phyloP scores from a whole-genome alignment of 1,284 basidiomycete species.

The Puccinia novopanici region DNA sequence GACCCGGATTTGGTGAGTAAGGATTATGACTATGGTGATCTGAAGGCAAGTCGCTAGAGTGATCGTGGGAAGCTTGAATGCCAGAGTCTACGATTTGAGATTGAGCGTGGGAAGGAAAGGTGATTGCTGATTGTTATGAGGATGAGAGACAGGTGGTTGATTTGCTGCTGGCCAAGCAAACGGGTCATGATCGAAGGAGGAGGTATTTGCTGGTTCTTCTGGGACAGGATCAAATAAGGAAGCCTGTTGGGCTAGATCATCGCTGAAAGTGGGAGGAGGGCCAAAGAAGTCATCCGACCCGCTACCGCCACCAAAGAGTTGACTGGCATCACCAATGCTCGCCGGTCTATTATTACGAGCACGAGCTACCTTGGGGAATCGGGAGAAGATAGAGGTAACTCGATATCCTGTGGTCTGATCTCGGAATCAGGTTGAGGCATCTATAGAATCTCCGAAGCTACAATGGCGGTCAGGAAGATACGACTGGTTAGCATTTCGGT shows the following conservation, averaged over 20 bases:
- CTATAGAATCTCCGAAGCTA: too few relatives aligned
- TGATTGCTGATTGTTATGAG: neutral
- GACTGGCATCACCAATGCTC: constrained; percentile 51
- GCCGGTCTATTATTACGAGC: constrained; percentile 20
- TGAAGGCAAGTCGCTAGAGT: neutral
- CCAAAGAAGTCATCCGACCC: constrained; percentile 48
- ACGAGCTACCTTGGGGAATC: constrained; percentile 10
- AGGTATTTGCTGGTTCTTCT: constrained; percentile 19
- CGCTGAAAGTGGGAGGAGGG: constrained; percentile 19
- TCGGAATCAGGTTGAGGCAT: constrained; percentile 8
- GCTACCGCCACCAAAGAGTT: constrained; percentile 42
- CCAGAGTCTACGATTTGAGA: neutral
- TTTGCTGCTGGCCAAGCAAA: constrained; percentile 17
- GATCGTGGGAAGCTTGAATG: constrained; percentile 23
- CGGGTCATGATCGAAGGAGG: constrained; percentile 19
- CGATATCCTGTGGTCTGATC: constrained; percentile 18
- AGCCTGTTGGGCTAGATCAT: constrained; percentile 17
- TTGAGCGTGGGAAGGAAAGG: neutral
- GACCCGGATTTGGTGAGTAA: neutral
- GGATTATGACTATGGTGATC: constrained; percentile 18
- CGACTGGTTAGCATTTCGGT: too few relatives aligned
- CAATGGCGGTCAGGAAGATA: neutral
- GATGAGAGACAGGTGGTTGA: neutral
- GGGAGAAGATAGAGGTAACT: constrained; percentile 21
- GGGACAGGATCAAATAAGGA: constrained; percentile 32